phyloP scores from a whole-genome alignment of 1,284 basidiomycete genomes.

The Golubevia sp. region DNA sequence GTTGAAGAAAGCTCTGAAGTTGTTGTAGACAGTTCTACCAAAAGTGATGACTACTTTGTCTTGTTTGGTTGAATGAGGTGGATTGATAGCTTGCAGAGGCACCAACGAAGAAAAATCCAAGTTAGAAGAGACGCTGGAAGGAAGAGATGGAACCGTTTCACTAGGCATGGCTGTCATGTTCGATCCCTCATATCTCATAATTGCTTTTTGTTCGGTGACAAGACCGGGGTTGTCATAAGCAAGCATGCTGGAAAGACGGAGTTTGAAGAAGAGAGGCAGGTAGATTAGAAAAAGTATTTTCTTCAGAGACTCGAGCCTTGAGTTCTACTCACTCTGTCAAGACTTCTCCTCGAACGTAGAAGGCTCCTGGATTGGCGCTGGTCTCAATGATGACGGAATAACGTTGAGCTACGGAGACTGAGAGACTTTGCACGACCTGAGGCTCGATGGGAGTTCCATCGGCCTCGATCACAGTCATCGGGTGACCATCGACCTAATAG shows the following conservation, averaged over 20 bases:
- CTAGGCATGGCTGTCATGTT: constrained; percentile 8
- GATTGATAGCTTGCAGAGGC: constrained; percentile 16
- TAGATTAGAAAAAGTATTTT: too few species aligned
- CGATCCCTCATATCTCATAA: constrained; percentile 31
- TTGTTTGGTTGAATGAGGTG: constrained; percentile 24
- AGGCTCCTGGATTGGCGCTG: background rate
- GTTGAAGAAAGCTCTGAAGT: constrained; percentile 28
- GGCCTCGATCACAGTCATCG: background rate
- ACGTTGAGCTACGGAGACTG: background rate
- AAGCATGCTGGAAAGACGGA: too few species aligned
- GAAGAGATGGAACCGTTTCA: constrained; percentile 8
- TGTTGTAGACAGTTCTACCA: constrained; percentile 18
- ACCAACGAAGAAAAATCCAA: constrained; percentile 20
- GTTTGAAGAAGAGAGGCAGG: too few species aligned
- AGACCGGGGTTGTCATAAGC: background rate
- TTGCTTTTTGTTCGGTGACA: constrained; percentile 8
- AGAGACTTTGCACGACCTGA: background rate
- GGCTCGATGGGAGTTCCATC: background rate
- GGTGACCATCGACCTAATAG: background rate
- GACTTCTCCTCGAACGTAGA: background rate
- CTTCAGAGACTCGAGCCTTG: too few species aligned
- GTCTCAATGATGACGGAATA: constrained; percentile 3
- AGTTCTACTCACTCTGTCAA: background rate
- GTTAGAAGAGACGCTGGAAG: constrained; percentile 13
- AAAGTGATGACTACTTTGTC: constrained; percentile 26